Percentiles rank a stretch among this genome's conserved stretches.
phyloP scores from a whole-genome alignment of 257 asterid species.

The Solanum paucissectum region DNA sequence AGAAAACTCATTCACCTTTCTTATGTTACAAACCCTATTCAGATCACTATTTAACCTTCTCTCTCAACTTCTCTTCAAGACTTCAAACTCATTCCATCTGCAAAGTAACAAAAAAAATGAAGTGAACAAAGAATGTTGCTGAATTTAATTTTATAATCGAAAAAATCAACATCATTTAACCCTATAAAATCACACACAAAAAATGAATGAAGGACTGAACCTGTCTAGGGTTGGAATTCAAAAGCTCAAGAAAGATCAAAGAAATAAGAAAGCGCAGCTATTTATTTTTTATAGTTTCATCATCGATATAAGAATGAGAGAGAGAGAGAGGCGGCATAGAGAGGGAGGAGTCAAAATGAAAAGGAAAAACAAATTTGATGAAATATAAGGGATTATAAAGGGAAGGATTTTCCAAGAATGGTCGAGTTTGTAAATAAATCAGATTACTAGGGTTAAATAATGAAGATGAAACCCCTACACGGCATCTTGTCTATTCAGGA shows the following conservation, averaged over 20 bases:
- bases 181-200: neutral
- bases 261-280: neutral
- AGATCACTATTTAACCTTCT: constrained; percentile 2
- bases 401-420: neutral
- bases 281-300: neutral
- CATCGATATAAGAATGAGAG: neutral
- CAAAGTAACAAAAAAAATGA: neutral
- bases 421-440: neutral
- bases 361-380: neutral
- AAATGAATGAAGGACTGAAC: constrained; percentile 10
- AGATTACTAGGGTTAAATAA: neutral
- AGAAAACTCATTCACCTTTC: constrained; percentile 18
- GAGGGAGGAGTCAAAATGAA: neutral
- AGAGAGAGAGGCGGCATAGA: neutral
- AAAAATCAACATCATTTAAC: neutral
- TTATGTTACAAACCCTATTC: neutral
- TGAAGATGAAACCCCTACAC: neutral
- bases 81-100: constrained; percentile 16
- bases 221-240: constrained; percentile 46
- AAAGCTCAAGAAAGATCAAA: constrained; percentile 6
- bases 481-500: neutral
- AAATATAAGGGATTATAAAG: neutral
- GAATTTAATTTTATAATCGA: neutral
- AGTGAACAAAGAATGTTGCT: neutral
- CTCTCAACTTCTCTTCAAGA: neutral